These are phyloP conservation scores for Cordyceps javanica DNA, from an alignment of 2,329 filamentous ascomycete species.

Conservation along the genomic window DNA sequence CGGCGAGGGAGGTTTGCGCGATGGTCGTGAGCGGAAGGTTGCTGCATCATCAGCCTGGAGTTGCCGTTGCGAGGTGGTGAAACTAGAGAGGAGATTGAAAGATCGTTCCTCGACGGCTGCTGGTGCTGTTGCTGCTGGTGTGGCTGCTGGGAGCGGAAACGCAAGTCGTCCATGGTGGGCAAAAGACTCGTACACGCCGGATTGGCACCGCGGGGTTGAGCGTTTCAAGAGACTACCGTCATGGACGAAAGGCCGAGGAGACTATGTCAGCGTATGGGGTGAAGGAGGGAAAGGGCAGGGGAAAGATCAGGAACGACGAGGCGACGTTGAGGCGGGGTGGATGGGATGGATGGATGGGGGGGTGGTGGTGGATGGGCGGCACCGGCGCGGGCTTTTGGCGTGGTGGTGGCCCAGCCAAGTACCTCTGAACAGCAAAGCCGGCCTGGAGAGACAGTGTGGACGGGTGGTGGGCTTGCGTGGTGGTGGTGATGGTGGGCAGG, in stretches of 20 bases:
- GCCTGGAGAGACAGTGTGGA: not conserved
- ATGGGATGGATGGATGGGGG: conserved; percentile 19
- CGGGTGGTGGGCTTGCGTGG: not conserved
- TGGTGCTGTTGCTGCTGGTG: conserved; percentile 31
- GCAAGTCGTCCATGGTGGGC: conserved; percentile 64
- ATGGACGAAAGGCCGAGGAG: conserved; percentile 28
- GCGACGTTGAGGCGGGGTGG: conserved; percentile 27
- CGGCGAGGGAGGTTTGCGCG: conserved; percentile 77
- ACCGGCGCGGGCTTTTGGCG: not conserved
- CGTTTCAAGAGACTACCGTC: conserved; percentile 28
- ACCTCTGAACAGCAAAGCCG: not conserved
- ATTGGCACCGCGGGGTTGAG: conserved; percentile 28
- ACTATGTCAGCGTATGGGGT: conserved; percentile 23
- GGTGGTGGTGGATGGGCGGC: conserved; percentile 4
- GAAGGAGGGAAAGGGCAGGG: conserved; percentile 19
- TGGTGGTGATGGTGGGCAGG: not conserved
- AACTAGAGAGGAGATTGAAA: conserved; percentile 66
- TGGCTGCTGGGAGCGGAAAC: conserved; percentile 52
- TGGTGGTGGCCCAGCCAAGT: not conserved
- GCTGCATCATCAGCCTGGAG: conserved; percentile 51
- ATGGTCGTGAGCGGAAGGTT: conserved; percentile 52
- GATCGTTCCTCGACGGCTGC: conserved; percentile 71
- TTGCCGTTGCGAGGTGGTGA: conserved; percentile 65
- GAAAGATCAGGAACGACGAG: conserved; percentile 22
- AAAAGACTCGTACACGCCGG: conserved; percentile 32